Evolutionary conservation across 148 eudicot genomes (phyloP).

Genomic region (Rhododendron kiyosumense): DNA sequence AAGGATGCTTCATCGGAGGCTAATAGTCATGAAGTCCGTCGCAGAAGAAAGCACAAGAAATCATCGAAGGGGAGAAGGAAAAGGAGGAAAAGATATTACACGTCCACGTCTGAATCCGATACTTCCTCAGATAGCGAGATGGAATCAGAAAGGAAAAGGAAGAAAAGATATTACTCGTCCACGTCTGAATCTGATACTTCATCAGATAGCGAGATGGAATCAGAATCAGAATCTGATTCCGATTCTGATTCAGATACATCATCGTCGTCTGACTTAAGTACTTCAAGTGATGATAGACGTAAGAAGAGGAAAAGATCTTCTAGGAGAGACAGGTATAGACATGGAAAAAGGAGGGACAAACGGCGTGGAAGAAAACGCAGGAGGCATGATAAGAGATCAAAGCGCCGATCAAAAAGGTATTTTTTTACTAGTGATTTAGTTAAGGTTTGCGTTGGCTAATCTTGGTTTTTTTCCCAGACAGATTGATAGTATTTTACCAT

Average conservation of each 20-base stretch:
- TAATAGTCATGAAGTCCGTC: slow-evolving; percentile 35
- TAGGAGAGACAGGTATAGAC: slow-evolving; percentile 57
- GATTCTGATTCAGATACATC: slow-evolving; percentile 58
- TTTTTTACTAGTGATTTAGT: not conserved
- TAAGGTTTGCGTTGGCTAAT: not conserved
- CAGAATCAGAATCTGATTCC: slow-evolving; percentile 41
- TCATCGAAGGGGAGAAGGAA: slow-evolving; percentile 58
- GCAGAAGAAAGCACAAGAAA: slow-evolving; percentile 61
- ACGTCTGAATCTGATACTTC: slow-evolving; percentile 74
- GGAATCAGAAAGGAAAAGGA: slow-evolving; percentile 57
- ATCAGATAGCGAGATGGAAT: slow-evolving; percentile 53
- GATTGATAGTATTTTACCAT: not conserved
- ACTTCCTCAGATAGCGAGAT: slow-evolving; percentile 61
- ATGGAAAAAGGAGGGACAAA: slow-evolving; percentile 58
- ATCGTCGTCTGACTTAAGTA: slow-evolving; percentile 61
- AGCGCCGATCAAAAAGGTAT: slow-evolving; percentile 69
- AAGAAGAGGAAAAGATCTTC: slow-evolving; percentile 71
- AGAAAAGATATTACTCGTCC: slow-evolving; percentile 63
- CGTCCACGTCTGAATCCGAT: slow-evolving; percentile 76
- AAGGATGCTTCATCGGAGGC: slow-evolving; percentile 41
- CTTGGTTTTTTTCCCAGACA: not conserved
- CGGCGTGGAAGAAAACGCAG: slow-evolving; percentile 57
- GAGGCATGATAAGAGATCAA: slow-evolving; percentile 66
- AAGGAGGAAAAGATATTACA: slow-evolving; percentile 59
- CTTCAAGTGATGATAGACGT: slow-evolving; percentile 78